Base-by-base conservation (phyloP, 371 early-diverging fungal species). In the Synchytrium microbalum region DNA sequence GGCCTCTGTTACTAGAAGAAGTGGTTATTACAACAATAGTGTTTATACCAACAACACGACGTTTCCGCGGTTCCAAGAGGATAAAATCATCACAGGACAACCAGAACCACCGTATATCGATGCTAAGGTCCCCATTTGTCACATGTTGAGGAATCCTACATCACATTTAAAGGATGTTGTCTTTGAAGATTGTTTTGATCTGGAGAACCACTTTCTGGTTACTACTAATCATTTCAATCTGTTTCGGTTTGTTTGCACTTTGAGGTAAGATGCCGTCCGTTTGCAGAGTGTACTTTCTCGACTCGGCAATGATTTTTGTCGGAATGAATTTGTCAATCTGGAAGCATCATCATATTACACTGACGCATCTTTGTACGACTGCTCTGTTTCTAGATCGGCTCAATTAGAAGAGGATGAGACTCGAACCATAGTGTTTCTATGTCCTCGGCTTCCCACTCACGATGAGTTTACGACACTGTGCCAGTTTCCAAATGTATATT, bases 231-330 rank as follows among this genome's bases (percentile, higher is more conserved):
- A 64, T 57, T 71, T 52, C 58, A 57, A 75, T 32, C 54, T 78
- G 0, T 75, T 78, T 63, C 68, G 73, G 14, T 74, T 75, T 60
- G 62, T 78, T 2, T 73, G 74, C 65, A 69, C 76, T 1, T 56
- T 78, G 27, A 60, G 78, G 62, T 68, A 51, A 38, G 46, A 38
- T 38, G 46, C 19, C 10, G 46, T 38, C 19, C 46, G 46, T 38
- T 38, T 5, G 46, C 10, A 5, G 10, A 38, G 5, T 19, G 46
- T 38, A 10, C 10, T 38, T 38, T 38, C n/a, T n/a, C n/a, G n/a
- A n/a, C n/a, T n/a, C n/a, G n/a, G n/a, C n/a, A n/a, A n/a, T n/a
- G n/a, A n/a, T n/a, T n/a, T n/a, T n/a, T n/a, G n/a, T n/a, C n/a
- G n/a, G n/a, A n/a, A n/a, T n/a, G n/a, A n/a, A n/a, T n/a, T n/a